These are phyloP conservation scores for Saccharomycopsis guyanensis DNA, from an alignment of 805 yeast species.

Conservation along the genomic window DNA sequence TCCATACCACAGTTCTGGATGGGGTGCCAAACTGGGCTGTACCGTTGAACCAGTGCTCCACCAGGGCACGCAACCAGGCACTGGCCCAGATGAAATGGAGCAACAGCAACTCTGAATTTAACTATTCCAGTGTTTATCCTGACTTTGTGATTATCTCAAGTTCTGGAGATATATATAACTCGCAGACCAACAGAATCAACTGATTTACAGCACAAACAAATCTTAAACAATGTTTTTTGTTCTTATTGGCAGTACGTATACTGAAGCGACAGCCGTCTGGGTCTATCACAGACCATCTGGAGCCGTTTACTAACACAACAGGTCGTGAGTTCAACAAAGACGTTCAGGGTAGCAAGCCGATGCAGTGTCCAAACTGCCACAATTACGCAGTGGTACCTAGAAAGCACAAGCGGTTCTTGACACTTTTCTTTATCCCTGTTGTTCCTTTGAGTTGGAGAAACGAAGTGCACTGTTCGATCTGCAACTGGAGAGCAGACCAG, in stretches of 20 bases:
- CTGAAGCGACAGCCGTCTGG: neutral
- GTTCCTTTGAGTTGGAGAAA: slow-evolving; percentile 47
- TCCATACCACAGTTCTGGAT: too few species aligned
- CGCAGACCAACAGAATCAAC: too few species aligned
- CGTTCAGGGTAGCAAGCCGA: slow-evolving; percentile 9
- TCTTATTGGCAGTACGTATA: slow-evolving; percentile 18
- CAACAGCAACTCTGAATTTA: too few species aligned
- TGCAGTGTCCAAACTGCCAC: slow-evolving; percentile 50
- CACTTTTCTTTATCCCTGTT: slow-evolving; percentile 47
- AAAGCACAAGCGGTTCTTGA: slow-evolving; percentile 44
- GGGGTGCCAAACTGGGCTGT: too few species aligned
- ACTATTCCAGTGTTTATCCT: too few species aligned
- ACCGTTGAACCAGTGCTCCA: too few species aligned
- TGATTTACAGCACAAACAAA: slow-evolving; percentile 30
- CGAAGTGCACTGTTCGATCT: slow-evolving; percentile 42
- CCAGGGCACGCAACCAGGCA: too few species aligned
- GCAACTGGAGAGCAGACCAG: slow-evolving; percentile 41
- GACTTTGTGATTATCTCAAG: too few species aligned
- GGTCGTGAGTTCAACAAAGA: slow-evolving; percentile 20
- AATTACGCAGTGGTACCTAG: slow-evolving; percentile 46
- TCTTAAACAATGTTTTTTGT: slow-evolving; percentile 29
- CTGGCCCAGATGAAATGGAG: too few species aligned
- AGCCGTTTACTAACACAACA: neutral
- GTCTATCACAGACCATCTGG: neutral
- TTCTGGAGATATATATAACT: too few species aligned